Base-by-base conservation (phyloP, 805 yeast species). In the Cyberlindnera japonica region DNA sequence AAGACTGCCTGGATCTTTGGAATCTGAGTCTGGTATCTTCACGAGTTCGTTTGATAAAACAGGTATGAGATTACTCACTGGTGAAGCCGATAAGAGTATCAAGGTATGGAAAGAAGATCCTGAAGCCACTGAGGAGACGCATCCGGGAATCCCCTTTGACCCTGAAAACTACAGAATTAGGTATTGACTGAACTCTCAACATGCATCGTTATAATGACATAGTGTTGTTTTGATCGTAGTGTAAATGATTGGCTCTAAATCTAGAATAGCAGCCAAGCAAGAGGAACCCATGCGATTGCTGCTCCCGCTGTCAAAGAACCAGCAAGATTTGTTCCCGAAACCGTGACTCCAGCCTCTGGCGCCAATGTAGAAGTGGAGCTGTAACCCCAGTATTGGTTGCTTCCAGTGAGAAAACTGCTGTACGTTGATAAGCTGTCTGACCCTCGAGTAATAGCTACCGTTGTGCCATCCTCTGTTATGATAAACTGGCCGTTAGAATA, bases 21-120 rank as follows among this genome's bases (percentile, higher is more conserved):
- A 74, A 6, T 70, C 86, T 36, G 89, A 81, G 50, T 63, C 68
- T 20, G 83, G 95, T 8, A 76, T 91, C 6, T 68, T 81, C 48
- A 71, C 88, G 9, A 75, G 89, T 28, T 58, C 77, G 2, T 88
- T 88, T 59, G 97, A 93, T 59, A 66, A 71, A 58, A 79, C 88
- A 44, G 96, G 97, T 0, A 62, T 79, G 51, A 72, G 96, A 34
- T 63, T 93, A 42, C 72, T 93, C 16, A 86, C 96, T 2, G 88
- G 96, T 35, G 95, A 86, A 53, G 79, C 86, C n/a, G 98, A 91
- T 62, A 90, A 90, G 57, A 79, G 85, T 57, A 76, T 87, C 28
- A 85, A 83, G 57, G 67, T 86, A 1, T 87, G 93, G 91, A 72
- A 67, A 37, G 76, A 74, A 44, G 68, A 62, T 21, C 51, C 56